Conservation (phyloP, 2,329 filamentous ascomycete genomes). For the Ploettnerulaceae sp. region DNA sequence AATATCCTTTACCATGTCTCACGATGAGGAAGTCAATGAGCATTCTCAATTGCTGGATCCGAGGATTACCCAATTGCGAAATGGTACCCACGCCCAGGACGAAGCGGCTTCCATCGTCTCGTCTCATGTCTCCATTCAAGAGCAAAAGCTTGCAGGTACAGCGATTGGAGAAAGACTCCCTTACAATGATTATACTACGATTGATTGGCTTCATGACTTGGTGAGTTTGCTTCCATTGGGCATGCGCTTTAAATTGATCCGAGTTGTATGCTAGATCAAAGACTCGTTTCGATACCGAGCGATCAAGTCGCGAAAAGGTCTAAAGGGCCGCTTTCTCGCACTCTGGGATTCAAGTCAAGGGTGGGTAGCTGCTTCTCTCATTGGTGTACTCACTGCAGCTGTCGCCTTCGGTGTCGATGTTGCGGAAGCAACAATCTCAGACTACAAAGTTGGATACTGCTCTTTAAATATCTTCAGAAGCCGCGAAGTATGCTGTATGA, state of each 20-base stretch:
- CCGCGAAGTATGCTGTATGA: conserved; percentile 46
- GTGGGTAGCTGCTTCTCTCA: conserved; percentile 51
- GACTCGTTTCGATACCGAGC: conserved; percentile 49
- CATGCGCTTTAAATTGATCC: background rate
- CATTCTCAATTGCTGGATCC: conserved; percentile 21
- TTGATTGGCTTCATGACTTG: conserved; percentile 58
- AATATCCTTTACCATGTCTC: conserved; percentile 16
- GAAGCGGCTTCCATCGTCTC: conserved; percentile 22
- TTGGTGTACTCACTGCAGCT: conserved; percentile 49
- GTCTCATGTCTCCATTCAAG: conserved; percentile 42
- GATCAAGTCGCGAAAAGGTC: conserved; percentile 39
- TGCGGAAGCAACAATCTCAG: conserved; percentile 48
- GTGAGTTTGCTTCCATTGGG: conserved; percentile 30
- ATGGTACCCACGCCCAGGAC: conserved; percentile 4
- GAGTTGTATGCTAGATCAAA: conserved; percentile 41
- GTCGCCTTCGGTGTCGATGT: conserved; percentile 53
- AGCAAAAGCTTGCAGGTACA: conserved; percentile 41
- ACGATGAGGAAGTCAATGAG: conserved; percentile 25
- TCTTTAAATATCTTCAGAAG: conserved; percentile 40
- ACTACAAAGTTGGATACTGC: conserved; percentile 56
- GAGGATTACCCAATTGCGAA: conserved; percentile 8
- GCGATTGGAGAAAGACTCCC: conserved; percentile 50
- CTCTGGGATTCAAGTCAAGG: conserved; percentile 48
- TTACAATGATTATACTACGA: conserved; percentile 58
- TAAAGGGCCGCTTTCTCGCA: conserved; percentile 38